phyloP scores from a whole-genome alignment of 1,284 basidiomycete genomes.

The Tylopilus orsonianus region DNA sequence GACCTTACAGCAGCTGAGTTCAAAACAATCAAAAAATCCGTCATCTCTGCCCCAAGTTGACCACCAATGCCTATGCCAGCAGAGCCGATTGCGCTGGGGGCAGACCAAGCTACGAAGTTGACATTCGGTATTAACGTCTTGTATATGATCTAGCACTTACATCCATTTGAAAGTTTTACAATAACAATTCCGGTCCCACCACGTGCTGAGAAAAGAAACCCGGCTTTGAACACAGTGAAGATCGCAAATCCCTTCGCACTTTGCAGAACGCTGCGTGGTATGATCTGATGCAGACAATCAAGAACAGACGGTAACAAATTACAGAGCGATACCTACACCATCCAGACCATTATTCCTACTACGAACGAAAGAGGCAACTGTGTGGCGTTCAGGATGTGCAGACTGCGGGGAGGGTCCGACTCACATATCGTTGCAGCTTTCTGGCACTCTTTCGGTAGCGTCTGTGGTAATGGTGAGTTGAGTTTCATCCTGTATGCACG shows the following conservation, averaged over 20 bases:
- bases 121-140: slow-evolving; percentile 1
- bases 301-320: background rate
- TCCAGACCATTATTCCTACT: slow-evolving; percentile 71
- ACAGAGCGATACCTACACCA: slow-evolving; percentile 39
- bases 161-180: slow-evolving; percentile 79
- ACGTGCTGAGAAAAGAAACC: slow-evolving; percentile 73
- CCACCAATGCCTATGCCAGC: slow-evolving; percentile 90
- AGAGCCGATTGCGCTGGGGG: slow-evolving; percentile 94
- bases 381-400: slow-evolving; percentile 12
- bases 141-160: slow-evolving; percentile 47
- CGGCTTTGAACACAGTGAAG: slow-evolving; percentile 78
- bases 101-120: slow-evolving; percentile 73
- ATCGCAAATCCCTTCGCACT: slow-evolving; percentile 85
- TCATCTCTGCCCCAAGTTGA: slow-evolving; percentile 85
- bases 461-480: slow-evolving; percentile 67
- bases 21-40: slow-evolving; percentile 92
- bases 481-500: slow-evolving; percentile 50
- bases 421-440: slow-evolving; percentile 76
- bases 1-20: slow-evolving; percentile 73
- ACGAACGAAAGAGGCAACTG: slow-evolving; percentile 75
- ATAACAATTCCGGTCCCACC: slow-evolving; percentile 94
- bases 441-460: slow-evolving; percentile 69
- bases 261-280: slow-evolving; percentile 66
- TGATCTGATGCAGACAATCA: slow-evolving; percentile 42
- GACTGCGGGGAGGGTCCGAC: slow-evolving; percentile 26